Evolutionary conservation across 176 grass and related monocot genomes (phyloP).

Genomic region (Ampelocalamus luodianensis): DNA sequence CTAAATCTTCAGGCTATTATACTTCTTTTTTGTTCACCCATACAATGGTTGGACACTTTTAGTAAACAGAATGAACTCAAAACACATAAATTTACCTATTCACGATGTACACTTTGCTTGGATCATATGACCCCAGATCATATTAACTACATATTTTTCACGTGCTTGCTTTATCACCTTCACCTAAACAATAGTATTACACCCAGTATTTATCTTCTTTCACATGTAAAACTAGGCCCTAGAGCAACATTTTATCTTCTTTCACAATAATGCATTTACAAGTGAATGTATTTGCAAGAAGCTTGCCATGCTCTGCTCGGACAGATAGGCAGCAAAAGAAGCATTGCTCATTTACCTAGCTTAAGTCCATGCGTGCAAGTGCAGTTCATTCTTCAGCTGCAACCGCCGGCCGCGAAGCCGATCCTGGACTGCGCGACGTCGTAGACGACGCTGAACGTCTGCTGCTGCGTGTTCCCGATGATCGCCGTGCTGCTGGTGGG

Average conservation of each 20-base stretch:
- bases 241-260: background rate
- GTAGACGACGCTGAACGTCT: constrained; percentile 74
- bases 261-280: background rate
- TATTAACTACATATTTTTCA: background rate
- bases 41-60: background rate
- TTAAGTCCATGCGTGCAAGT: background rate
- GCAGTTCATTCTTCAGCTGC: constrained; percentile 52
- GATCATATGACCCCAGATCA: background rate
- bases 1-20: background rate
- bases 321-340: background rate
- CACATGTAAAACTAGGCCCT: background rate
- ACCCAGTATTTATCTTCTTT: background rate
- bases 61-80: background rate
- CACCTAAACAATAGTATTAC: background rate
- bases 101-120: constrained; percentile 25
- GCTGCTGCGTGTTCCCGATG: constrained; percentile 90
- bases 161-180: background rate
- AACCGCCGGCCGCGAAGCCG: constrained; percentile 73
- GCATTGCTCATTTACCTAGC: constrained; percentile 26
- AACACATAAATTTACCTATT: background rate
- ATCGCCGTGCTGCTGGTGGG: constrained; percentile 52
- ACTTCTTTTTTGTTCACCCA: background rate
- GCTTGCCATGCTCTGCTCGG: background rate
- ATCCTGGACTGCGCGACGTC: constrained; percentile 66
- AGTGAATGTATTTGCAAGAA: constrained; percentile 11